Evolutionary conservation across 148 eudicot species (phyloP).

Genomic region (Nepenthes gracilis): DNA sequence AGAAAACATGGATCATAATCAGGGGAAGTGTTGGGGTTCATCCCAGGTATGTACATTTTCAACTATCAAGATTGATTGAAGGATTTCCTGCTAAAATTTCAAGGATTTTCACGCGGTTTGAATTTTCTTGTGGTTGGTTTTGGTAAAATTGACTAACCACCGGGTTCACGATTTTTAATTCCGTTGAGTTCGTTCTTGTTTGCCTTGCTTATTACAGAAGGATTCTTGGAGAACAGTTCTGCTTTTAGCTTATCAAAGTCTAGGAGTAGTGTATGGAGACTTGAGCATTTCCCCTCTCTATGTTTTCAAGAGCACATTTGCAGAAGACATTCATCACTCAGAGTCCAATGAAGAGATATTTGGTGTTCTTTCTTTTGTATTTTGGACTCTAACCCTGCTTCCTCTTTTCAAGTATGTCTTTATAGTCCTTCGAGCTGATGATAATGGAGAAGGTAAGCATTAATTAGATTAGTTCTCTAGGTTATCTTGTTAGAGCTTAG

Average conservation of each 20-base stretch:
- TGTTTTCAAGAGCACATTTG: constrained; percentile 84
- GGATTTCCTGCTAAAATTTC: no score
- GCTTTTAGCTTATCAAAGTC: constrained; percentile 78
- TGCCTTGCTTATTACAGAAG: constrained; percentile 24
- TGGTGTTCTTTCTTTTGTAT: constrained; percentile 76
- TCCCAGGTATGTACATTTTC: constrained; percentile 33
- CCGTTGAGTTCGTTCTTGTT: background rate
- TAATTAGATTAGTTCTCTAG: background rate
- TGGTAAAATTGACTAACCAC: no score
- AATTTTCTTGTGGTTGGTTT: no score
- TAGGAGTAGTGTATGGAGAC: constrained; percentile 95
- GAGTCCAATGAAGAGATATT: constrained; percentile 77
- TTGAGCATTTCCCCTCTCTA: constrained; percentile 86
- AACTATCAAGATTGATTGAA: no score
- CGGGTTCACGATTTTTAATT: background rate
- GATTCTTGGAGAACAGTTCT: constrained; percentile 65
- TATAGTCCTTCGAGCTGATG: constrained; percentile 90
- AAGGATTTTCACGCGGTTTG: no score
- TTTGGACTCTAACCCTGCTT: constrained; percentile 77
- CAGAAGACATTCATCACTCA: constrained; percentile 77
- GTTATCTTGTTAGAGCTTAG: background rate
- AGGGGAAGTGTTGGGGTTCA: constrained; percentile 40
- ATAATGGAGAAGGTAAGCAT: constrained; percentile 76
- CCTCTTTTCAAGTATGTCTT: constrained; percentile 82
- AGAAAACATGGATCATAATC: constrained; percentile 35